phyloP scores from a whole-genome alignment of 331 rosid species.

The Quercus lobata region DNA sequence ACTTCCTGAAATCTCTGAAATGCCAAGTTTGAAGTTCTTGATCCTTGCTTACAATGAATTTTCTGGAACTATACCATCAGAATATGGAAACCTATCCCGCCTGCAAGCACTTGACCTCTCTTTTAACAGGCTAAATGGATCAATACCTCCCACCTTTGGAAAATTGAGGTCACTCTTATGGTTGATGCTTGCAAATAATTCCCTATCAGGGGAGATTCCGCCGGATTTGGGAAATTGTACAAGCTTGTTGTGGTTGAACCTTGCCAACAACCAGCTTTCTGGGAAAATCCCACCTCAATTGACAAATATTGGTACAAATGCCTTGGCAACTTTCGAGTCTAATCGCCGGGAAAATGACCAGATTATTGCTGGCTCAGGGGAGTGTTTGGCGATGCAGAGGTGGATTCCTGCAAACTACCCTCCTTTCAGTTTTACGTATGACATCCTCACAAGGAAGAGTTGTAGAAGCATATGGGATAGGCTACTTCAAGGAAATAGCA shows the following conservation, averaged over 20 bases:
- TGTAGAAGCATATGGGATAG: slow-evolving; percentile 79
- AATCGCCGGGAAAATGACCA: slow-evolving; percentile 24
- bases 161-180: slow-evolving; percentile 73
- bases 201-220: slow-evolving; percentile 63
- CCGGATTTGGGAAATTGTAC: slow-evolving; percentile 67
- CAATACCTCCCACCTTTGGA: slow-evolving; percentile 75
- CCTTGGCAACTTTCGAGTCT: slow-evolving; percentile 50
- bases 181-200: slow-evolving; percentile 90
- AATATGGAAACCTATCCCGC: slow-evolving; percentile 42
- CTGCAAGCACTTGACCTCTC: slow-evolving; percentile 92
- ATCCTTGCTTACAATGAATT: slow-evolving; percentile 75
- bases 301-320: slow-evolving; percentile 55
- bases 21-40: slow-evolving; percentile 58
- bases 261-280: slow-evolving; percentile 64
- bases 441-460: slow-evolving; percentile 72
- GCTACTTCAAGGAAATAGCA: slow-evolving; percentile 69
- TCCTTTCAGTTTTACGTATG: slow-evolving; percentile 79
- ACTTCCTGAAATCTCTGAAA: slow-evolving; percentile 68
- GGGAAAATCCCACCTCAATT: slow-evolving; percentile 70
- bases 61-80: slow-evolving; percentile 60
- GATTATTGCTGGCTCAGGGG: slow-evolving; percentile 66
- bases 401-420: slow-evolving; percentile 98
- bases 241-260: slow-evolving; percentile 93
- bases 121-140: slow-evolving; percentile 63
- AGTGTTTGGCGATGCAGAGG: slow-evolving; percentile 80